phyloP scores from a whole-genome alignment of 2,329 filamentous ascomycete genomes.

The Aspergillus floridensis region DNA sequence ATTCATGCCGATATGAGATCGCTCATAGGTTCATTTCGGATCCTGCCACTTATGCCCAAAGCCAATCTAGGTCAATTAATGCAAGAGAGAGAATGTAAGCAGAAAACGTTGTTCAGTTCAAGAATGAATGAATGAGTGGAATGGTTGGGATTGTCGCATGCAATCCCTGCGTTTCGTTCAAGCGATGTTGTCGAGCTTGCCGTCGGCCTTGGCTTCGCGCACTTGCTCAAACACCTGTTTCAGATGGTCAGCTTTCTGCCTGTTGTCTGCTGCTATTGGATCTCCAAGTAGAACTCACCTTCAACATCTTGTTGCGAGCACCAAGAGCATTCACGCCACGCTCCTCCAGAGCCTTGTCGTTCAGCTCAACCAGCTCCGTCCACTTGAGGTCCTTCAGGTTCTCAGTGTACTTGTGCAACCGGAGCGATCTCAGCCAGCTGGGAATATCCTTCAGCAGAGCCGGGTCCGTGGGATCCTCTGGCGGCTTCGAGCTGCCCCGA shows the following conservation, averaged over 20 bases:
- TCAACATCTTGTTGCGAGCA: constrained; percentile 94
- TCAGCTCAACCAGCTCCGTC: constrained; percentile 86
- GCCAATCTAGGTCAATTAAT: constrained; percentile 28
- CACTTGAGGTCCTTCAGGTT: constrained; percentile 97
- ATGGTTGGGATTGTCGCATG: too few species aligned
- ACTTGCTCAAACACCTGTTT: constrained; percentile 87
- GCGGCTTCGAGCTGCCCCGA: constrained; percentile 92
- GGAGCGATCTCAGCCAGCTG: constrained; percentile 88
- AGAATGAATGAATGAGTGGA: constrained; percentile 9
- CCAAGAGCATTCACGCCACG: constrained; percentile 93
- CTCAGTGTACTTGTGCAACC: constrained; percentile 98
- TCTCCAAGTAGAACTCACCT: constrained; percentile 55
- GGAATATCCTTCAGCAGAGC: constrained; percentile 90
- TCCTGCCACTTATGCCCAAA: constrained; percentile 28
- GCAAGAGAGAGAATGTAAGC: constrained; percentile 29
- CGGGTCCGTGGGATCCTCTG: constrained; percentile 93
- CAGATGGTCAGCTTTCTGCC: constrained; percentile 17
- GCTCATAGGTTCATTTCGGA: constrained; percentile 26
- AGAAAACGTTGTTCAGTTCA: constrained; percentile 5
- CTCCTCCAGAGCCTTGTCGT: constrained; percentile 89
- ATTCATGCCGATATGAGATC: constrained; percentile 17
- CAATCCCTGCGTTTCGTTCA: constrained; percentile 24
- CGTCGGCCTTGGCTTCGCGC: constrained; percentile 72
- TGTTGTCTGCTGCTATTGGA: background rate
- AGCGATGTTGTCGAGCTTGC: constrained; percentile 56